Base-by-base conservation (phyloP, 2,329 filamentous ascomycete species). In the Mycosphaerella arachidis region DNA sequence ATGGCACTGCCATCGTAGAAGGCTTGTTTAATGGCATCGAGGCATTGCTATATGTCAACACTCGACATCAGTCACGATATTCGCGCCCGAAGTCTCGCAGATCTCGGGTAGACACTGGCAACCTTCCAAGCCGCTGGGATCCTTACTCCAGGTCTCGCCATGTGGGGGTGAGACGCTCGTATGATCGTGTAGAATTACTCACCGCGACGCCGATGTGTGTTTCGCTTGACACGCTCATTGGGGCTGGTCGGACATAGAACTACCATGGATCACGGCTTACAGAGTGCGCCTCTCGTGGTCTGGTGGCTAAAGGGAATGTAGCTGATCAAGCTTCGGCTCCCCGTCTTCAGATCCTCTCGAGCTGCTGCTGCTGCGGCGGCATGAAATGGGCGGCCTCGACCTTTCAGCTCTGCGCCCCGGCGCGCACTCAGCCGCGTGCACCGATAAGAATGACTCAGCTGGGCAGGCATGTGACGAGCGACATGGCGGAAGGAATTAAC, bases 1-100 rank as follows among this genome's bases (percentile, higher is more conserved):
- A 72, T 73, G 48, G 64, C 66, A 27, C 64, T 64, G 45, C 68
- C 69, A 55, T 71, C 68, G 48, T 63, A 60, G 65, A 70, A 71
- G 31, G 68, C 66, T 37, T 63, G 63, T 51, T 66, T 65, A 43
- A 67, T 63, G 29, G 62, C 66, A 45, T 66, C 68, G 29, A 71
- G 64, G 57, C 68, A 70, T 57, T 65, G 59, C 68, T 71, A 46
- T 9, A 9, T 13, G 29, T 13, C 40, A 45, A 33, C 29, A 46
- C 8, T n/a, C n/a, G 24, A 29, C 18, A 46, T 63, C 57, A 63
- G 58, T 51, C 29, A 12, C 27, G 27, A 52, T 10, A 35, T 35
- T 20, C 27, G 50, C 30, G 3, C 10, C 50, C 29, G 29, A 52
- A 52, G 50, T 52, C 50, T 52, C 50, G 24, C 50, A 35, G 29